These are phyloP conservation scores for Cladophialophora immunda DNA, from an alignment of 2,329 filamentous ascomycete species.

Conservation along the genomic window DNA sequence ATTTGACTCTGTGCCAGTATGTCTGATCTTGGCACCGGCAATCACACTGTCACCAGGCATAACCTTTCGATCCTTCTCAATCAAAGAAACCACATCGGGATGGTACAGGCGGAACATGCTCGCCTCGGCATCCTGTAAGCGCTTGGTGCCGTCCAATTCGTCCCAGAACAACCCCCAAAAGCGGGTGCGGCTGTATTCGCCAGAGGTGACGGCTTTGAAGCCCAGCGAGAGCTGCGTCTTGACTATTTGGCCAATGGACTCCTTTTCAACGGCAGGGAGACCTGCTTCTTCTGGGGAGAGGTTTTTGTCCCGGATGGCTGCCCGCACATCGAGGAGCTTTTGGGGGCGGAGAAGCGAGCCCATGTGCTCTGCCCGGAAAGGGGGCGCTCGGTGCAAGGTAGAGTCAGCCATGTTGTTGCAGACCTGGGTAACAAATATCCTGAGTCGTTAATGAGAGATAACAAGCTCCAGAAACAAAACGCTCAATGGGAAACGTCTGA, in stretches of 20 bases:
- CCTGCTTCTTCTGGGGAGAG: conserved; percentile 52
- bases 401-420: conserved; percentile 28
- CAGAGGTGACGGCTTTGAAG: conserved; percentile 71
- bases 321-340: conserved; percentile 67
- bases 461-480: background rate
- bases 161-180: conserved; percentile 67
- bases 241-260: conserved; percentile 71
- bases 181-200: conserved; percentile 48
- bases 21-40: conserved; percentile 66
- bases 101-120: conserved; percentile 67
- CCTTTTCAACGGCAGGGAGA: conserved; percentile 69
- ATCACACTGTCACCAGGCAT: conserved; percentile 64
- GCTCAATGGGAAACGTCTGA: background rate
- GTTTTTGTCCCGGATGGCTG: conserved; percentile 49
- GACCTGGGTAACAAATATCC: background rate
- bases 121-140: conserved; percentile 57
- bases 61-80: conserved; percentile 63
- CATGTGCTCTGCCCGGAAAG: conserved; percentile 77
- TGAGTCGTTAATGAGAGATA: background rate
- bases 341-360: conserved; percentile 74
- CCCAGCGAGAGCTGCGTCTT: conserved; percentile 70
- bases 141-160: conserved; percentile 64
- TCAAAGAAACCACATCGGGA: conserved; percentile 69
- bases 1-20: conserved; percentile 64
- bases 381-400: conserved; percentile 50